Evolutionary conservation across 176 grass and related monocot species (phyloP).

Genomic region (Carex kokanica): DNA sequence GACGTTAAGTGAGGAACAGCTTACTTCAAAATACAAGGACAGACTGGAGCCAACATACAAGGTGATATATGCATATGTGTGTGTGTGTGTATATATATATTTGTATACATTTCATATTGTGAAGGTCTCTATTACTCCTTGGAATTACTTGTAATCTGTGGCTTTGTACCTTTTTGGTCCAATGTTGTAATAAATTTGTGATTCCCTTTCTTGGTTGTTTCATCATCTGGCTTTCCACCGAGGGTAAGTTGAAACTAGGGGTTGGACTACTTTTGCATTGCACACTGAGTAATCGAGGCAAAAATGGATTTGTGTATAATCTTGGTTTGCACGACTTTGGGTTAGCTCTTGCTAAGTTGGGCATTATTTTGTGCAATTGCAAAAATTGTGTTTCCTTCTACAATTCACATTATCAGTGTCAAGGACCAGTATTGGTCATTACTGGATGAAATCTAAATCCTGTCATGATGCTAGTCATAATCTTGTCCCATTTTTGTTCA

Average conservation of each 20-base stretch:
- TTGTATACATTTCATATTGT: neutral
- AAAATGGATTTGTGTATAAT: neutral
- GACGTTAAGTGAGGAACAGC: slow-evolving; percentile 52
- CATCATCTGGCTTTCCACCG: neutral
- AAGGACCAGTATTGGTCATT: neutral
- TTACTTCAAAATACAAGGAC: slow-evolving; percentile 85
- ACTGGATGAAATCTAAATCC: neutral
- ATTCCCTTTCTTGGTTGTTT: neutral
- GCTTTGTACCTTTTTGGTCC: neutral
- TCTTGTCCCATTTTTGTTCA: slow-evolving; percentile 30
- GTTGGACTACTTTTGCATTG: neutral
- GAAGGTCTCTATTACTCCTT: neutral
- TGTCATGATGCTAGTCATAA: neutral
- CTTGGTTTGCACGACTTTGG: neutral
- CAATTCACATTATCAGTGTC: neutral
- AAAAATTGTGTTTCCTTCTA: neutral
- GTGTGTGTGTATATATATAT: no score
- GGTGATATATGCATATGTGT: slow-evolving; percentile 43
- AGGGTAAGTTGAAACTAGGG: neutral
- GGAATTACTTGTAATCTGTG: neutral
- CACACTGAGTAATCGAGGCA: neutral
- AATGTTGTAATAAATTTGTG: neutral
- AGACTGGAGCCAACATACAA: slow-evolving; percentile 64
- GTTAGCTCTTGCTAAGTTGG: neutral
- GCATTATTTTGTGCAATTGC: neutral